These are phyloP conservation scores for Salvia miltiorrhiza DNA, from an alignment of 257 asterid genomes.

Conservation along the genomic window DNA sequence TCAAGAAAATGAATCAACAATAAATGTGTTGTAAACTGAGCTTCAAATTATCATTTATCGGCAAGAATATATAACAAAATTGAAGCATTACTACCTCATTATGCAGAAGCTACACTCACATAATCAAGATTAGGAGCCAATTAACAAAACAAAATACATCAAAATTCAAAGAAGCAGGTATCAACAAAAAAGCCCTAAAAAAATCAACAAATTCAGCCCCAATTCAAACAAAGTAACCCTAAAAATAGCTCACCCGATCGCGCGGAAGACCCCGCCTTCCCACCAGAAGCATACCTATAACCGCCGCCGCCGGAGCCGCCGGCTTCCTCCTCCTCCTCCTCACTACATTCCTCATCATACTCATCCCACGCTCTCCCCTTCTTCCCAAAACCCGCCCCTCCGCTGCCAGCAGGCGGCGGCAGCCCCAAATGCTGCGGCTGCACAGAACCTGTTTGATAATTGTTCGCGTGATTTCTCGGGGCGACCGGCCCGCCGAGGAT, in stretches of 20 bases:
- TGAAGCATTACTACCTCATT: neutral
- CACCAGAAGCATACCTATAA: constrained; percentile 66
- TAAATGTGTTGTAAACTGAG: neutral
- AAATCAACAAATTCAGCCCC: neutral
- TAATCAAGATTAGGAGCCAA: neutral
- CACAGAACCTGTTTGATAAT: constrained; percentile 36
- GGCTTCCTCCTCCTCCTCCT: constrained; percentile 50
- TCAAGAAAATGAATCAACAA: neutral
- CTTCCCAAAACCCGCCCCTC: constrained; percentile 55
- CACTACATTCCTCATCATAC: constrained; percentile 50
- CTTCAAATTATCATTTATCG: neutral
- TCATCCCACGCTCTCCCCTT: constrained; percentile 62
- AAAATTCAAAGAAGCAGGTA: neutral
- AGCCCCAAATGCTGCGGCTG: constrained; percentile 30
- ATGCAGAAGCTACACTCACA: constrained; percentile 5
- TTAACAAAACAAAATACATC: neutral
- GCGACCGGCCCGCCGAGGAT: constrained; percentile 79
- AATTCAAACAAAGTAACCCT: neutral
- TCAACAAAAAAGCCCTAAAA: neutral
- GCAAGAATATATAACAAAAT: neutral
- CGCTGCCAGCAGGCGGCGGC: constrained; percentile 41
- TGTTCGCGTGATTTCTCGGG: constrained; percentile 56
- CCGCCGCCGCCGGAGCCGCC: constrained; percentile 47
- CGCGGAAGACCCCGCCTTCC: constrained; percentile 52
- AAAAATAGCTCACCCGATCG: constrained; percentile 47